A percentile compares a stretch with the other conserved stretches of the same genome.
phyloP scores from a whole-genome alignment of 805 yeast species.

The Wickerhamiella cacticola region DNA sequence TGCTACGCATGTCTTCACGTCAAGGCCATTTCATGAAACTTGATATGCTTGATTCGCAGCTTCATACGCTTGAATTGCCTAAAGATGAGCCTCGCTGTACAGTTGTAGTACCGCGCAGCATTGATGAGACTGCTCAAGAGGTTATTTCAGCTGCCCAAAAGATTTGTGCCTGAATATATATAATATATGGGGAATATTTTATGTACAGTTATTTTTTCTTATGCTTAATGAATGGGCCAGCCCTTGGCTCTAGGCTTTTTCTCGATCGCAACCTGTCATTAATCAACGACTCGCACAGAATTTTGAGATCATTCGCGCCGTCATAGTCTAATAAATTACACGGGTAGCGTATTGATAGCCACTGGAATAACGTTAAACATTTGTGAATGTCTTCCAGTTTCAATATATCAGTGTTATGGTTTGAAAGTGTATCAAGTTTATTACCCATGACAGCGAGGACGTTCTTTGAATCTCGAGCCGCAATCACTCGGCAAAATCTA shows the following conservation, averaged over 20 bases:
- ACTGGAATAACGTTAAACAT: slow-evolving; percentile 53
- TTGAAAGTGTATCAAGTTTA: slow-evolving; percentile 16
- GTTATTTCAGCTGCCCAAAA: slow-evolving; percentile 2
- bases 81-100: slow-evolving; percentile 16
- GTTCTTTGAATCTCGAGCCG: slow-evolving; percentile 41
- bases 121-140: slow-evolving; percentile 1
- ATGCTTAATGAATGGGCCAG: not conserved
- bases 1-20: slow-evolving; percentile 50
- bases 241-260: not conserved
- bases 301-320: slow-evolving; percentile 57
- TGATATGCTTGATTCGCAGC: slow-evolving; percentile 72
- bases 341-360: slow-evolving; percentile 85
- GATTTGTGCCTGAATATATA: not conserved
- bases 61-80: slow-evolving; percentile 64
- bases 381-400: slow-evolving; percentile 57
- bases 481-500: slow-evolving; percentile 43
- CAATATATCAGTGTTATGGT: slow-evolving; percentile 13
- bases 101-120: not conserved
- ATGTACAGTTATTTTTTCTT: not conserved
- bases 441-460: slow-evolving; percentile 38
- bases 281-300: slow-evolving; percentile 53
- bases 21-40: slow-evolving; percentile 78
- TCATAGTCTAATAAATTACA: slow-evolving; percentile 63
- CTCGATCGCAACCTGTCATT: slow-evolving; percentile 31
- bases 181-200: not conserved